Percentiles rank a stretch among this genome's conserved stretches.
These are phyloP conservation scores for Synchytrium microbalum DNA, from an alignment of 371 early-diverging fungal genomes.

Conservation along the genomic window DNA sequence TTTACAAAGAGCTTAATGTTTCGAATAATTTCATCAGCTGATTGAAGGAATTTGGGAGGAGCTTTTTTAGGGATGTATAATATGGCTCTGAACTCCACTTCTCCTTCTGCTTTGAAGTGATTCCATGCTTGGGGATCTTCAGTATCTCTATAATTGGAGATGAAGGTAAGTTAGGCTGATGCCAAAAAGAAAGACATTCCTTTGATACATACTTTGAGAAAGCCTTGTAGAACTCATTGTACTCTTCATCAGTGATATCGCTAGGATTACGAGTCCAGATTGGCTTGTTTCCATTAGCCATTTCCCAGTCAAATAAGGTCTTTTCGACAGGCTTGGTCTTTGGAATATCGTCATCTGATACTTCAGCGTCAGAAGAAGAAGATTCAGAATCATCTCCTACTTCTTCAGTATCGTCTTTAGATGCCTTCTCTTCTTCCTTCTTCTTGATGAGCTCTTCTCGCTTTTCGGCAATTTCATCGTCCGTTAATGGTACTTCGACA, in stretches of 20 bases:
- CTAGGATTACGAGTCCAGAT: slow-evolving; percentile 85
- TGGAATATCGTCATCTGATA: slow-evolving; percentile 37
- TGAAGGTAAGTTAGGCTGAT: not conserved
- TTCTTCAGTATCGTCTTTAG: slow-evolving; percentile 25
- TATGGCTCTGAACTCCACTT: slow-evolving; percentile 73
- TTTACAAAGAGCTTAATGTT: slow-evolving; percentile 87
- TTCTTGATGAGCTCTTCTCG: slow-evolving; percentile 31
- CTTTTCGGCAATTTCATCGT: slow-evolving; percentile 25
- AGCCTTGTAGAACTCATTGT: slow-evolving; percentile 76
- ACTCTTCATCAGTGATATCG: slow-evolving; percentile 68
- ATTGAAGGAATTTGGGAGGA: slow-evolving; percentile 60
- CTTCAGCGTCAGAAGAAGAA: slow-evolving; percentile 32
- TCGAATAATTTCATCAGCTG: slow-evolving; percentile 40
- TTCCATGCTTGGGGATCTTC: slow-evolving; percentile 60
- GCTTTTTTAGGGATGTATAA: slow-evolving; percentile 74
- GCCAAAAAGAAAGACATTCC: not conserved
- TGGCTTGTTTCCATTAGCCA: slow-evolving; percentile 76
- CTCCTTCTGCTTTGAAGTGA: slow-evolving; percentile 84
- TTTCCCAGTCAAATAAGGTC: slow-evolving; percentile 54
- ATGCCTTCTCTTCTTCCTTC: slow-evolving; percentile 21
- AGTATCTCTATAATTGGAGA: not conserved
- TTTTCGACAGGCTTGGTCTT: slow-evolving; percentile 47
- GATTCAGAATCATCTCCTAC: slow-evolving; percentile 37
- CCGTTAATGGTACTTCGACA: slow-evolving; percentile 40
- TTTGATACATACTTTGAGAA: slow-evolving; percentile 54